These are phyloP conservation scores for Linum lewisii DNA, from an alignment of 345 rosid species.

Conservation along the genomic window DNA sequence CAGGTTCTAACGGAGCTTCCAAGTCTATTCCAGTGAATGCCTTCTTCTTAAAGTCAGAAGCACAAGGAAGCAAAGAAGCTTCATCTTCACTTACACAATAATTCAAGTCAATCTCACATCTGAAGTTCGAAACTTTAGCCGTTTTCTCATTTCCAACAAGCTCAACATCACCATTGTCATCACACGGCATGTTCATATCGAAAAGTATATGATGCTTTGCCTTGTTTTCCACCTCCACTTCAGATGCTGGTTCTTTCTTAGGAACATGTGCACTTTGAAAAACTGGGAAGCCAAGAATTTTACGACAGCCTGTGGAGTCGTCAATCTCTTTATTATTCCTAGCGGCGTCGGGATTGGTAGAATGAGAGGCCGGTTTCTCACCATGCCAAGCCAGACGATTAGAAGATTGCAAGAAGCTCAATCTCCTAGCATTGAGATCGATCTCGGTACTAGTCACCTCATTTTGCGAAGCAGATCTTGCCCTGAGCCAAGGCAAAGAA, in stretches of 20 bases:
- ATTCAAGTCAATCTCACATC: slow-evolving; percentile 65
- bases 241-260: slow-evolving; percentile 32
- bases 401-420: slow-evolving; percentile 25
- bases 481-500: slow-evolving; percentile 61
- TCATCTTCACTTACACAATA: slow-evolving; percentile 57
- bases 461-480: slow-evolving; percentile 28
- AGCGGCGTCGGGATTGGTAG: slow-evolving; percentile 26
- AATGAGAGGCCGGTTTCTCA: slow-evolving; percentile 31
- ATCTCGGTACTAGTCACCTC: slow-evolving; percentile 26
- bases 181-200: slow-evolving; percentile 83
- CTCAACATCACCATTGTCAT: slow-evolving; percentile 28
- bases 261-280: slow-evolving; percentile 28
- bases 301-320: slow-evolving; percentile 29
- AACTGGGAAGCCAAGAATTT: slow-evolving; percentile 48
- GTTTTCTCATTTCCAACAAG: slow-evolving; percentile 30
- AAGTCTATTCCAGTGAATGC: slow-evolving; percentile 45
- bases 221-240: slow-evolving; percentile 25
- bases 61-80: slow-evolving; percentile 28
- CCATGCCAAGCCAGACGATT: slow-evolving; percentile 24
- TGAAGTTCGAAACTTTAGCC: slow-evolving; percentile 24
- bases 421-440: slow-evolving; percentile 33
- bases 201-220: slow-evolving; percentile 32
- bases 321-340: slow-evolving; percentile 20
- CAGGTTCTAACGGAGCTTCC: slow-evolving; percentile 59
- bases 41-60: slow-evolving; percentile 27